These are phyloP conservation scores for Rubus idaeus DNA, from an alignment of 306 rosid genomes.

Conservation along the genomic window DNA sequence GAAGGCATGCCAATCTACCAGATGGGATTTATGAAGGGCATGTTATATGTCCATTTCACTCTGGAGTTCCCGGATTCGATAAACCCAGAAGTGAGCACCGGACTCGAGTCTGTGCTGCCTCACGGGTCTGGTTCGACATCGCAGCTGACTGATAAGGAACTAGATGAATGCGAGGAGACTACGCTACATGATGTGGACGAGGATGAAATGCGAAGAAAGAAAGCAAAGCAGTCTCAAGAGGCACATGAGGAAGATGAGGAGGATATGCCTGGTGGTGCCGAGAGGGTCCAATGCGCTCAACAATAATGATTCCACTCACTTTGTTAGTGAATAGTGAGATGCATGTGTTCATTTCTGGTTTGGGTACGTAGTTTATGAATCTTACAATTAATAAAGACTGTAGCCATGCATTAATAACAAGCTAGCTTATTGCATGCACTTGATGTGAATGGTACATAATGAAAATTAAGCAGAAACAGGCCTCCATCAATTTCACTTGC, in stretches of 20 bases:
- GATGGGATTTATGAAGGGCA: conserved; percentile 89
- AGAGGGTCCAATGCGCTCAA: conserved; percentile 79
- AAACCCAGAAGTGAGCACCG: conserved; percentile 61
- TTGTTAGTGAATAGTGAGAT: background rate
- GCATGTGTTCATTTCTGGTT: background rate
- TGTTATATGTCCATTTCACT: conserved; percentile 74
- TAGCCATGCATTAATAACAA: background rate
- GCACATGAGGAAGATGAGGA: conserved; percentile 78
- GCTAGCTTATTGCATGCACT: too few relatives aligned
- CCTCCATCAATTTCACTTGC: too few relatives aligned
- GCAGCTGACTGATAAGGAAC: conserved; percentile 84
- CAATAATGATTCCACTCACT: conserved; percentile 31
- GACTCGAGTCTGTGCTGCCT: conserved; percentile 65
- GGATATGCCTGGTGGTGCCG: conserved; percentile 88
- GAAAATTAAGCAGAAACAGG: too few relatives aligned
- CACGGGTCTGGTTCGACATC: conserved; percentile 36
- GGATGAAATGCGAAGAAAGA: conserved; percentile 77
- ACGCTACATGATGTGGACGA: conserved; percentile 89
- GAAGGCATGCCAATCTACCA: conserved; percentile 95
- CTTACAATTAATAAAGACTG: too few relatives aligned
- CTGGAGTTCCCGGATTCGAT: conserved; percentile 80
- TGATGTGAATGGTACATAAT: too few relatives aligned
- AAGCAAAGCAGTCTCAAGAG: conserved; percentile 45
- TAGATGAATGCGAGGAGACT: conserved; percentile 93
- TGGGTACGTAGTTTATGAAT: background rate